phyloP scores from a whole-genome alignment of 495 filamentous ascomycete species.

The Cairneyella variabilis region DNA sequence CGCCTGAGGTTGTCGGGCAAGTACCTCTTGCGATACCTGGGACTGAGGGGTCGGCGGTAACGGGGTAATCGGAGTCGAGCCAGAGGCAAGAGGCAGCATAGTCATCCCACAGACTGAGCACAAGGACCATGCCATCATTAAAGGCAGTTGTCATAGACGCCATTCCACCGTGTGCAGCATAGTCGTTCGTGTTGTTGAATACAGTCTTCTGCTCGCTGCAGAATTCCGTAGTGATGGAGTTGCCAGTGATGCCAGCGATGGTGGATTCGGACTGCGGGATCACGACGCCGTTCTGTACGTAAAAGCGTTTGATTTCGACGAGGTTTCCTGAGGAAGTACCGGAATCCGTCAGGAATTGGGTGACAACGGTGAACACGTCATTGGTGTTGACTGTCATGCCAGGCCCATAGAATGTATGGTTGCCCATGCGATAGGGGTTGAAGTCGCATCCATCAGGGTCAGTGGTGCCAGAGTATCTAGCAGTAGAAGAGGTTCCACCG shows the following conservation, averaged over 20 bases:
- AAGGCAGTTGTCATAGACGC: slow-evolving; percentile 50
- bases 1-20: slow-evolving; percentile 59
- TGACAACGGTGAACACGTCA: slow-evolving; percentile 62
- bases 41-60: slow-evolving; percentile 39
- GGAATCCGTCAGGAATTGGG: slow-evolving; percentile 62
- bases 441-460: slow-evolving; percentile 75
- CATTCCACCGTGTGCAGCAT: slow-evolving; percentile 53
- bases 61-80: slow-evolving; percentile 74
- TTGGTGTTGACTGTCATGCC: slow-evolving; percentile 55
- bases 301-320: slow-evolving; percentile 57
- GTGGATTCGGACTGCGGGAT: slow-evolving; percentile 38
- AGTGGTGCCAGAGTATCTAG: slow-evolving; percentile 52
- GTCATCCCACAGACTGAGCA: slow-evolving; percentile 68
- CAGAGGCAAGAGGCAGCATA: slow-evolving; percentile 74
- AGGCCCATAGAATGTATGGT: slow-evolving; percentile 54
- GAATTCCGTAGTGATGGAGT: slow-evolving; percentile 55
- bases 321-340: slow-evolving; percentile 53
- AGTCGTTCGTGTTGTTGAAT: slow-evolving; percentile 55
- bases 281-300: slow-evolving; percentile 38
- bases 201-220: slow-evolving; percentile 57
- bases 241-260: slow-evolving; percentile 47
- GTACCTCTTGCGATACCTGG: slow-evolving; percentile 68
- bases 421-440: slow-evolving; percentile 63
- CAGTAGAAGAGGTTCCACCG: slow-evolving; percentile 32
- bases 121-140: slow-evolving; percentile 58